Conservation (phyloP, 2,329 filamentous ascomycete species). For the Macroventuria anomochaeta region DNA sequence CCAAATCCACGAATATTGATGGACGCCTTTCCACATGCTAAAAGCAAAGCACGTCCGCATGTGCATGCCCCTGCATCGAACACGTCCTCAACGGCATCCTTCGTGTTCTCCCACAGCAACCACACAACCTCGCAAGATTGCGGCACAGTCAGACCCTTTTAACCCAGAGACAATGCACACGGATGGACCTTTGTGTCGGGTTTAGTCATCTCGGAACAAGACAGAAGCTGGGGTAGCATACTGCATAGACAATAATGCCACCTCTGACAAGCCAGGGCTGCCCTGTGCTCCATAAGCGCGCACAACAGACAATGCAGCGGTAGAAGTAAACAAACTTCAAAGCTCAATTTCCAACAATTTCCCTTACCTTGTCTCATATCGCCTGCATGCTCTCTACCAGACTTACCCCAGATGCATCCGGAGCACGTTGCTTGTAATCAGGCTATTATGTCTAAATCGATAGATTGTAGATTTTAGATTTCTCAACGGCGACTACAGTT, state of each 20-base stretch:
- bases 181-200: constrained; percentile 3
- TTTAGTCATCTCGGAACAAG: constrained; percentile 8
- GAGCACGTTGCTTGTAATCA: neutral
- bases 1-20: neutral
- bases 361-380: neutral
- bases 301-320: neutral
- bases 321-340: neutral
- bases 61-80: constrained; percentile 8
- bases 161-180: constrained; percentile 10
- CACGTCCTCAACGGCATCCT: constrained; percentile 10
- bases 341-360: neutral
- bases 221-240: constrained; percentile 2
- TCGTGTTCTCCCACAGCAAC: neutral
- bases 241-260: neutral
- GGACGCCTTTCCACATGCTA: constrained; percentile 1
- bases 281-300: constrained; percentile 10
- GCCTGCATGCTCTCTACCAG: neutral
- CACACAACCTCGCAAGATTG: constrained; percentile 10
- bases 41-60: neutral
- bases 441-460: neutral
- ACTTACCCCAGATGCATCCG: neutral
- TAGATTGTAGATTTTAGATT: neutral
- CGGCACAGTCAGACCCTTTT: constrained; percentile 13
- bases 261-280: neutral
- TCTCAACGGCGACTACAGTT: neutral